Percentiles rank a stretch among this genome's conserved stretches.
phyloP scores from a whole-genome alignment of 2,329 filamentous ascomycete genomes.

The Fusarium oxysporum region DNA sequence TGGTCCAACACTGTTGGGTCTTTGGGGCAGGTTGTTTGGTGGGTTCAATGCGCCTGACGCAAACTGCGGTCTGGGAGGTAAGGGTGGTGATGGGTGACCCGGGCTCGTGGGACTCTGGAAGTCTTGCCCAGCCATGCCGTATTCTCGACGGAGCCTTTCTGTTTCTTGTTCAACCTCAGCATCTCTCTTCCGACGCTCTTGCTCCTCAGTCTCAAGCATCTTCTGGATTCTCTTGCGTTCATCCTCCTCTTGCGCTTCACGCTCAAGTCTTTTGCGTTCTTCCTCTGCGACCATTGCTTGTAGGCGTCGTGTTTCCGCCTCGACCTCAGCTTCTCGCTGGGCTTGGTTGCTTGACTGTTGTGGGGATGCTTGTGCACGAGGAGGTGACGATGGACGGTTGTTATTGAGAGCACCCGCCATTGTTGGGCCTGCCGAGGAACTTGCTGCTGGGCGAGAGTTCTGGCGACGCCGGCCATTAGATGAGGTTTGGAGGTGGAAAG shows the following conservation, averaged over 20 bases:
- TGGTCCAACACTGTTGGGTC: slow-evolving; percentile 63
- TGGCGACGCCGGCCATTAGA: slow-evolving; percentile 48
- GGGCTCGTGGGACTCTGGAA: slow-evolving; percentile 39
- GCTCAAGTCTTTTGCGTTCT: slow-evolving; percentile 66
- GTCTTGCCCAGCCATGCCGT: slow-evolving; percentile 67
- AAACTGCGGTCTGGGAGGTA: slow-evolving; percentile 49
- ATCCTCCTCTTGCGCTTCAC: slow-evolving; percentile 65
- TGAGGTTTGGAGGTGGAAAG: slow-evolving; percentile 76
- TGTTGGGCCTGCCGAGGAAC: slow-evolving; percentile 38
- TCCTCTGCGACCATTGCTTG: slow-evolving; percentile 63
- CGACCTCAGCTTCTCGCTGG: slow-evolving; percentile 60
- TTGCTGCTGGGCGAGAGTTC: slow-evolving; percentile 53
- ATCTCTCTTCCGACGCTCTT: slow-evolving; percentile 65
- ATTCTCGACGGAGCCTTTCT: slow-evolving; percentile 77
- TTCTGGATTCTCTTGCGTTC: slow-evolving; percentile 68
- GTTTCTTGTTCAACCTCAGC: slow-evolving; percentile 82
- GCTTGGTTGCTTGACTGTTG: slow-evolving; percentile 35
- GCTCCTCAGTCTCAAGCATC: slow-evolving; percentile 75
- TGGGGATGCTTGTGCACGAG: slow-evolving; percentile 22
- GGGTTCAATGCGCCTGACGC: slow-evolving; percentile 24
- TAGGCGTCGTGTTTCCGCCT: slow-evolving; percentile 83
- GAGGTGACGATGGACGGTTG: slow-evolving; percentile 38
- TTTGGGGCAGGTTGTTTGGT: slow-evolving; percentile 52
- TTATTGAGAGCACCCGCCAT: slow-evolving; percentile 56
- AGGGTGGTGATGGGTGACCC: slow-evolving; percentile 47